These are phyloP conservation scores for Dendrocalamus sinicus DNA, from an alignment of 176 grass and related monocot species.

Conservation along the genomic window DNA sequence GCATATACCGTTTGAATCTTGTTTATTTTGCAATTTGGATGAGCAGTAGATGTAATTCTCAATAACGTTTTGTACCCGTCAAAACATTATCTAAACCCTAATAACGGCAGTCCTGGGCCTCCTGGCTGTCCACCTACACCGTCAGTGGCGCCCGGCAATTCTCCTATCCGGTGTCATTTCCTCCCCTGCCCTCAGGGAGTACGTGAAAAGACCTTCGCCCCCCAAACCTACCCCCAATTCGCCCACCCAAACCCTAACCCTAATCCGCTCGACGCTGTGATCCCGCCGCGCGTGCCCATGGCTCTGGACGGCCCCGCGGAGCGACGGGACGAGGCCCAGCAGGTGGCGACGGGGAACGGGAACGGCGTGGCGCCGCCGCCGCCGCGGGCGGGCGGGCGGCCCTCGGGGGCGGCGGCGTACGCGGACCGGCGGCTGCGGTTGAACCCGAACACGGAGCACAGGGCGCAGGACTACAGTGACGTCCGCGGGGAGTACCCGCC, in stretches of 20 bases:
- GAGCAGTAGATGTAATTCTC: no score
- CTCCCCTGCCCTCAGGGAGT: not conserved
- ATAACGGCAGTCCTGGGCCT: not conserved
- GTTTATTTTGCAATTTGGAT: no score
- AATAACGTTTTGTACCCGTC: not conserved
- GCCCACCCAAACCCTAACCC: slow-evolving; percentile 31
- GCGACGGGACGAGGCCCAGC: slow-evolving; percentile 54
- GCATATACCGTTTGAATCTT: no score
- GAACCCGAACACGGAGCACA: slow-evolving; percentile 76
- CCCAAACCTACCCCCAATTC: slow-evolving; percentile 14
- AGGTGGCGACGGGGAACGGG: slow-evolving; percentile 50
- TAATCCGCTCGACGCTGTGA: slow-evolving; percentile 38
- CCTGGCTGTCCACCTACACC: not conserved
- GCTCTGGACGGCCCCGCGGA: slow-evolving; percentile 57
- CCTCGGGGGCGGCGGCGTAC: slow-evolving; percentile 22
- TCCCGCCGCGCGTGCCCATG: slow-evolving; percentile 43
- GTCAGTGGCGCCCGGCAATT: not conserved
- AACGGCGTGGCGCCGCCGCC: slow-evolving; percentile 47
- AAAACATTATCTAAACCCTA: not conserved
- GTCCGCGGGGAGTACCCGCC: slow-evolving; percentile 71
- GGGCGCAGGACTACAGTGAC: slow-evolving; percentile 63
- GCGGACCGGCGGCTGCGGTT: slow-evolving; percentile 61
- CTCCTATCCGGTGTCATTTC: not conserved
- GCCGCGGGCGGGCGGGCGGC: slow-evolving; percentile 17
- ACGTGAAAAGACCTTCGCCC: not conserved